Evolutionary conservation across 805 yeast species (phyloP).

Genomic region (Lachancea waltii): DNA sequence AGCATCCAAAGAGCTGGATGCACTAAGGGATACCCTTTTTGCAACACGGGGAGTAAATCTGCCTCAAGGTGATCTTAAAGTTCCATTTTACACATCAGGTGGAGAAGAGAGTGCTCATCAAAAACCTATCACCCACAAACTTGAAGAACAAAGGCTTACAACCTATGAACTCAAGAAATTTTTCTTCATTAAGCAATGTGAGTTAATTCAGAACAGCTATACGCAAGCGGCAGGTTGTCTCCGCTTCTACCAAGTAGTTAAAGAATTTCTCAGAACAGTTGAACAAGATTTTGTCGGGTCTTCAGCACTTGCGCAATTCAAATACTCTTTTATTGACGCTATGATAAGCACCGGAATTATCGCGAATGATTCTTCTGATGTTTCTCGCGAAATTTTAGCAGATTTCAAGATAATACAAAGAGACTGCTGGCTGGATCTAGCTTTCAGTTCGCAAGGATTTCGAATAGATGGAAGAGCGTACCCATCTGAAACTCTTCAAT

Average conservation of each 20-base stretch:
- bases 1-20: slow-evolving; percentile 18
- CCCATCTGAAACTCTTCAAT: slow-evolving; percentile 6
- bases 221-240: slow-evolving; percentile 9
- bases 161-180: slow-evolving; percentile 19
- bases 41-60: slow-evolving; percentile 6
- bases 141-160: slow-evolving; percentile 15
- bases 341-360: slow-evolving; percentile 11
- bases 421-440: slow-evolving; percentile 34
- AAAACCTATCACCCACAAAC: slow-evolving; percentile 6
- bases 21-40: slow-evolving; percentile 12
- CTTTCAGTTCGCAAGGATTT: slow-evolving; percentile 13
- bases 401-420: slow-evolving; percentile 37
- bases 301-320: slow-evolving; percentile 18
- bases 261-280: slow-evolving; percentile 3
- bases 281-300: slow-evolving; percentile 11
- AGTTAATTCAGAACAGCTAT: slow-evolving; percentile 13
- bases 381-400: slow-evolving; percentile 32
- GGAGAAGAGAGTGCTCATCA: neutral
- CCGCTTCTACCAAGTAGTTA: slow-evolving; percentile 13
- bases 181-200: slow-evolving; percentile 21
- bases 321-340: slow-evolving; percentile 16
- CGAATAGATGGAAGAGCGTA: slow-evolving; percentile 12
- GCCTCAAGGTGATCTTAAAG: slow-evolving; percentile 19
- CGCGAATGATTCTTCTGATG: slow-evolving; percentile 4
- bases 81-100: slow-evolving; percentile 16